Percentiles rank a stretch among this genome's conserved stretches.
Evolutionary conservation across 2,329 filamentous ascomycete genomes (phyloP).

Genomic region (Ophiostoma angusticollis): DNA sequence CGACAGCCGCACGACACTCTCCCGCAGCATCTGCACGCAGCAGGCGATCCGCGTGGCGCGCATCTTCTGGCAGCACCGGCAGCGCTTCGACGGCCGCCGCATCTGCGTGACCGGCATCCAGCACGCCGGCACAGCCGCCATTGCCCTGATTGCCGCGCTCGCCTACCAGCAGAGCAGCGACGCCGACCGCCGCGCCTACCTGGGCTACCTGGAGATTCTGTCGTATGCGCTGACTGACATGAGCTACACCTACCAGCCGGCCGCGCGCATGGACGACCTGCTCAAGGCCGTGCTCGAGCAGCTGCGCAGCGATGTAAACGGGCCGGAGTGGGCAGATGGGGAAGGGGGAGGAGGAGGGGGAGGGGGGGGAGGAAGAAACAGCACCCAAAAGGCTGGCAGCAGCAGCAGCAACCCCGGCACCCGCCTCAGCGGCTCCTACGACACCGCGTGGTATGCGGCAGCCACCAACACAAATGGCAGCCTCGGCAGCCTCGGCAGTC

Average conservation of each 20-base stretch:
- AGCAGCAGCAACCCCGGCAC: neutral
- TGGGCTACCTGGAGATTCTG: conserved; percentile 39
- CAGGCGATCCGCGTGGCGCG: conserved; percentile 39
- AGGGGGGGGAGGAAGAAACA: neutral
- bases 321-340: conserved; percentile 18
- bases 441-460: too few species aligned
- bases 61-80: conserved; percentile 42
- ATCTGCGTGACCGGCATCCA: conserved; percentile 39
- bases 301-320: conserved; percentile 24
- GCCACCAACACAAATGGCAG: too few species aligned
- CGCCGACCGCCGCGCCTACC: conserved; percentile 25
- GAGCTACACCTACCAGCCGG: conserved; percentile 39
- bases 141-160: conserved; percentile 38
- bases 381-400: neutral
- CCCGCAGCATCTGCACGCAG: conserved; percentile 39
- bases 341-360: conserved; percentile 15
- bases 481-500: too few species aligned
- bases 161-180: conserved; percentile 23
- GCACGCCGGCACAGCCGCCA: conserved; percentile 41
- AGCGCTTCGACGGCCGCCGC: conserved; percentile 36
- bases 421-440: too few species aligned
- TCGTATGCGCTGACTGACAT: conserved; percentile 39
- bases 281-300: conserved; percentile 40
- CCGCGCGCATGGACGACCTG: conserved; percentile 38
- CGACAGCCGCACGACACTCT: conserved; percentile 31